Base-by-base conservation (phyloP, 805 yeast genomes). In the Saccharomycopsis microspora region DNA sequence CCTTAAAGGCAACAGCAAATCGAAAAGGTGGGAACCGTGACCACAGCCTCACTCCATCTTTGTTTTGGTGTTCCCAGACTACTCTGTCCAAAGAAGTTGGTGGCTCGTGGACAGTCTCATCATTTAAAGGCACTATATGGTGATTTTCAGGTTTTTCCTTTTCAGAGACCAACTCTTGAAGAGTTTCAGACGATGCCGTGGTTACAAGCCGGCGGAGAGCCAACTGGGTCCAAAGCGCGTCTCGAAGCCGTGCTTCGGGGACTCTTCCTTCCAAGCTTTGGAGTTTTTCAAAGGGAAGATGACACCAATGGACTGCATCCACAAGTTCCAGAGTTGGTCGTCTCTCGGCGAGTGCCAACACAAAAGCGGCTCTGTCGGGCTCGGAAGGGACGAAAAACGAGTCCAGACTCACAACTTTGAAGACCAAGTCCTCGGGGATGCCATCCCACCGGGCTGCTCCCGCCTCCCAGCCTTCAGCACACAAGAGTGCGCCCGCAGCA, bases 381-480 rank as follows among this genome's bases (percentile, higher is more conserved):
- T 76, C 82, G 2, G 68, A 66, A 1, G 76, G 75, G 4, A 74
- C 74, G 56, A 71, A 76, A 53, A 76, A 75, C 27, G 69, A 71
- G 54, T 76, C 78, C 11, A 68, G 63, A 0, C 73, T 68, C 9
- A 75, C 65, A 4, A 73, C 72, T 31, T 67, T 69, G 0, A 70
- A 64, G 10, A 73, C 65, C 4, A 74, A 60, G 1, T 61, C 53
- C 0, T 58, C 58, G 0, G 80, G 78, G 7, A 76, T 63, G 0
- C 64, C 69, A 49, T 67, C 71, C 80, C 80, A 75, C 6, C 54
- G 56, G n/a, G 59, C 59, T 3, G 61, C 62, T 1, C 76, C 74
- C 36, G 60, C 57, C 52, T 69, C 71, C 72, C 75, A 74, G 0
- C 80, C 80, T 49, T 71, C 70, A 8, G 69, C 59, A 45, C 72